These are phyloP conservation scores for Nicotiana obtusifolia DNA, from an alignment of 257 asterid genomes.

Conservation along the genomic window DNA sequence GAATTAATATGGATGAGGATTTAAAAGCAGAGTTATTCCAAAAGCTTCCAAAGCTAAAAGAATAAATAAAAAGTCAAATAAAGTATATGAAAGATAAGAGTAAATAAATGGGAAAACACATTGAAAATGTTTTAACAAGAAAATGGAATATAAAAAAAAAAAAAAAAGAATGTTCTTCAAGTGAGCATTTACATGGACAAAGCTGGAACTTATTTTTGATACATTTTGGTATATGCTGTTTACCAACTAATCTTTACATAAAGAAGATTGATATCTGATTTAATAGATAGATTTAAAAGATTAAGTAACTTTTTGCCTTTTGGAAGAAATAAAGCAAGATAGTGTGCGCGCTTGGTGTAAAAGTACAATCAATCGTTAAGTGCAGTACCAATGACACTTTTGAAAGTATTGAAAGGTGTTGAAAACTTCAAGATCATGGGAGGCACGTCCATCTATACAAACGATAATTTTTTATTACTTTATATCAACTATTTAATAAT, in stretches of 20 bases:
- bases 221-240: background rate
- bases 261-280: background rate
- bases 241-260: background rate
- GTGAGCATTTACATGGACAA: background rate
- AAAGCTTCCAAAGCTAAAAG: background rate
- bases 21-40: background rate
- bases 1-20: slow-evolving; percentile 28
- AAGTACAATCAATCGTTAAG: too few species aligned
- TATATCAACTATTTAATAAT: too few species aligned
- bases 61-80: background rate
- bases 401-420: background rate
- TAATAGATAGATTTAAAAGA: background rate
- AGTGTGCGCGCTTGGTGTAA: too few species aligned
- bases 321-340: background rate
- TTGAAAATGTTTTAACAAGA: background rate
- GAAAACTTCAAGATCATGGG: too few species aligned
- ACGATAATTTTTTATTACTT: too few species aligned
- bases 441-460: too few species aligned
- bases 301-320: background rate
- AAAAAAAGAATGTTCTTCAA: background rate
- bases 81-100: background rate
- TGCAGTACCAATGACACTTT: too few species aligned
- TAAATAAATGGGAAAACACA: background rate
- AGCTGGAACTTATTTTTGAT: background rate
- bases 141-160: too few species aligned